Percentiles rank a stretch among this genome's conserved stretches.
Evolutionary conservation across 176 grass and related monocot species (phyloP).

Genomic region (Chloris gayana): DNA sequence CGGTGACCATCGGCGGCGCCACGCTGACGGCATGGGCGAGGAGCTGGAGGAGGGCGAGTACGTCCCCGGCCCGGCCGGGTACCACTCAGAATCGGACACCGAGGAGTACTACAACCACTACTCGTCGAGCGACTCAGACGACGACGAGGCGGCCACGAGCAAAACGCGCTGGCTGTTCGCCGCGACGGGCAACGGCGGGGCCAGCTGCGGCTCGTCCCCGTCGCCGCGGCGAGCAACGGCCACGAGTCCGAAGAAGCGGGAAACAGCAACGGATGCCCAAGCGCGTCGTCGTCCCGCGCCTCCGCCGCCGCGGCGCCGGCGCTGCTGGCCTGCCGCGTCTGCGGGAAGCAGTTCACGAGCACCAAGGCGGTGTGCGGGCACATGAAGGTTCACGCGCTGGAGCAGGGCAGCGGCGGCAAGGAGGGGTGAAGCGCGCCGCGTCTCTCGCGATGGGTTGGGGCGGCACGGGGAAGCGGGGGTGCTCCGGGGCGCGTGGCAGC

Average conservation of each 20-base stretch:
- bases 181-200: background rate
- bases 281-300: too few species aligned
- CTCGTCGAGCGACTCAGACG: background rate
- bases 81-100: background rate
- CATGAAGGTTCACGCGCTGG: constrained; percentile 35
- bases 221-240: background rate
- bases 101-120: background rate
- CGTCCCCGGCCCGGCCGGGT: background rate
- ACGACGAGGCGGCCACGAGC: background rate
- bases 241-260: too few species aligned
- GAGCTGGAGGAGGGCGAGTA: background rate
- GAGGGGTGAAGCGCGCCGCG: background rate
- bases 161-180: background rate
- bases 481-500: background rate
- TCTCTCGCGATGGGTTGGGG: background rate
- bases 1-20: background rate
- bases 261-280: too few species aligned
- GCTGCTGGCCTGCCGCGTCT: constrained; percentile 27
- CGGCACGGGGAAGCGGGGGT: constrained; percentile 13
- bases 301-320: background rate
- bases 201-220: background rate
- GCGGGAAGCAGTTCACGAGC: constrained; percentile 26
- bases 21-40: background rate
- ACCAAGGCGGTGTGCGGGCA: constrained; percentile 31
- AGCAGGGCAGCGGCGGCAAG: background rate